phyloP scores from a whole-genome alignment of 495 filamentous ascomycete species.

The Haplographium delicatum region DNA sequence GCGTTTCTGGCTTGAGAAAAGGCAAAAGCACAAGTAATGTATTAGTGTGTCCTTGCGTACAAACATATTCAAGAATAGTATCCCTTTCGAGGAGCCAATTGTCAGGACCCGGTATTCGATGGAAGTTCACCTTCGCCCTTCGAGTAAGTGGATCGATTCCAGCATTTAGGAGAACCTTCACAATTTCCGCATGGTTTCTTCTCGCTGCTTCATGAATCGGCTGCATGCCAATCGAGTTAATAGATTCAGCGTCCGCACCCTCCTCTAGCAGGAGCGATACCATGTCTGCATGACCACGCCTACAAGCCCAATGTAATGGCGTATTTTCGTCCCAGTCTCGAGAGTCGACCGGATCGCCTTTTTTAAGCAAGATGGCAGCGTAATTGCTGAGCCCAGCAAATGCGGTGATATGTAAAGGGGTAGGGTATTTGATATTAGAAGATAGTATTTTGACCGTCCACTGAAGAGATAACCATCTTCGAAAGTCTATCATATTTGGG shows the following conservation, averaged over 20 bases:
- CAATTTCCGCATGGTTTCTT: conserved; percentile 13
- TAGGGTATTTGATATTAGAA: conserved; percentile 21
- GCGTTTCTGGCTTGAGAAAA: conserved; percentile 2
- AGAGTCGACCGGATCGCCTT: conserved; percentile 1
- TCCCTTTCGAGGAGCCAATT: conserved; percentile 5
- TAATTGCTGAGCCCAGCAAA: conserved; percentile 12
- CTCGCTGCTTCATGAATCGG: conserved; percentile 22
- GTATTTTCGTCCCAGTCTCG: conserved; percentile 16
- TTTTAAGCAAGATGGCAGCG: conserved; percentile 11
- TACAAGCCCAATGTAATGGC: conserved; percentile 26
- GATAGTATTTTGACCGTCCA: conserved; percentile 1
- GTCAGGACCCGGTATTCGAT: neutral
- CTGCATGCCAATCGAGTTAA: conserved; percentile 19
- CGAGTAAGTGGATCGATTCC: conserved; percentile 27
- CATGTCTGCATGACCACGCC: conserved; percentile 20
- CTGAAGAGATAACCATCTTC: conserved; percentile 5
- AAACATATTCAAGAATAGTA: conserved; percentile 16
- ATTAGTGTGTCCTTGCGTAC: conserved; percentile 9
- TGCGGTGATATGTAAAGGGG: conserved; percentile 18
- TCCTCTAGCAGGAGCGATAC: conserved; percentile 22
- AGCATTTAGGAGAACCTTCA: conserved; percentile 23
- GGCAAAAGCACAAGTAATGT: conserved; percentile 1
- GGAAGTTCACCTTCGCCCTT: conserved; percentile 20
- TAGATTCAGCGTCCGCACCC: conserved; percentile 23
- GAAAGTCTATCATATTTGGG: conserved; percentile 2